Evolutionary conservation across 164 flowering plant genomes (phyloP).

Genomic region (Buxus sempervirens): DNA sequence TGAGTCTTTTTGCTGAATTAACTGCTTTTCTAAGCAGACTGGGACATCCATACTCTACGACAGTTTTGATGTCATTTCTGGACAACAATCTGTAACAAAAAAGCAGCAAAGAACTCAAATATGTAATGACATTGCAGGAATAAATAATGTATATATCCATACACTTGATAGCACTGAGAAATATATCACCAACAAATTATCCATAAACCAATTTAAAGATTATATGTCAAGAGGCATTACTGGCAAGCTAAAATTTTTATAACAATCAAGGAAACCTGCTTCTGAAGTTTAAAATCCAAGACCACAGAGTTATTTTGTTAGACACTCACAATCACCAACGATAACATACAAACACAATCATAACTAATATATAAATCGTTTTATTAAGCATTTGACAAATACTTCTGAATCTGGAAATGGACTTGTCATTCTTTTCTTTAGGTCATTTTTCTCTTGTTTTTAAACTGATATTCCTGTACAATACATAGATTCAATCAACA

Average conservation of each 20-base stretch:
- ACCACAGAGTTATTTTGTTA: not conserved
- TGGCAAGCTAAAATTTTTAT: not conserved
- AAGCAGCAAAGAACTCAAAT: not conserved
- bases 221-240: not conserved
- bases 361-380: no score
- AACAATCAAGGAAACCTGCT: not conserved
- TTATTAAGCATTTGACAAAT: no score
- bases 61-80: slow-evolving; percentile 46
- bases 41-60: slow-evolving; percentile 87
- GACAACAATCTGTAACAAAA: slow-evolving; percentile 62
- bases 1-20: slow-evolving; percentile 80
- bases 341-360: no score
- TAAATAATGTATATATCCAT: not conserved
- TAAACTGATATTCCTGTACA: no score
- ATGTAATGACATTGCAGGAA: not conserved
- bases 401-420: no score
- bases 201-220: not conserved
- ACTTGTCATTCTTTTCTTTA: no score
- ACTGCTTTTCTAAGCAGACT: slow-evolving; percentile 72
- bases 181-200: no score
- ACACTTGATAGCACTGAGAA: no score
- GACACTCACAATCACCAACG: not conserved
- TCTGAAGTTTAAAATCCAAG: not conserved
- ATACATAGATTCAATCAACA: no score
- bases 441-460: no score